phyloP scores from a whole-genome alignment of 768 basidiomycete genomes.

The Mrakia hoshinonis region DNA sequence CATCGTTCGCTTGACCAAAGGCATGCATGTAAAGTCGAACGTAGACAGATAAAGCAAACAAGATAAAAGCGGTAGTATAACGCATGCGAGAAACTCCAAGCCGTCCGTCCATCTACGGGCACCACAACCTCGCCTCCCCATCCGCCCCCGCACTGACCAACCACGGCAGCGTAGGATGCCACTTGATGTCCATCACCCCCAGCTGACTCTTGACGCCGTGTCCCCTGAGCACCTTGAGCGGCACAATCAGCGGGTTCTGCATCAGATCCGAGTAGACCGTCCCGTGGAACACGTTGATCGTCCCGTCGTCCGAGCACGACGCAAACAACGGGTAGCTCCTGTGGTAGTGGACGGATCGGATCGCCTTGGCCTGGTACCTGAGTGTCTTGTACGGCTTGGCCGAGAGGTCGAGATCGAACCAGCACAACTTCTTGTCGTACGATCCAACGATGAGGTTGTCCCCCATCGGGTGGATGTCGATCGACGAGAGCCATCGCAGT shows the following conservation, averaged over 20 bases:
- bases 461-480: slow-evolving; percentile 79
- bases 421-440: slow-evolving; percentile 93
- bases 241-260: slow-evolving; percentile 95
- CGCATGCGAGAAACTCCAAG: too few relatives aligned
- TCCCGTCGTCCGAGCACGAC: slow-evolving; percentile 91
- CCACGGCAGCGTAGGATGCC: slow-evolving; percentile 88
- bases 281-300: slow-evolving; percentile 93
- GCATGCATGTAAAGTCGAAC: too few relatives aligned
- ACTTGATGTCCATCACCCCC: slow-evolving; percentile 81
- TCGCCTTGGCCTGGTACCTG: slow-evolving; percentile 88
- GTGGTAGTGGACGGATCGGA: slow-evolving; percentile 88
- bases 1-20: too few relatives aligned
- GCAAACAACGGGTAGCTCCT: slow-evolving; percentile 91
- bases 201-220: slow-evolving; percentile 75
- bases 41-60: too few relatives aligned
- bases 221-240: slow-evolving; percentile 90
- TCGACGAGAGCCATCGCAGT: slow-evolving; percentile 90
- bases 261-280: slow-evolving; percentile 90
- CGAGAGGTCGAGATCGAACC: slow-evolving; percentile 96
- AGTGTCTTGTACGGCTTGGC: slow-evolving; percentile 89
- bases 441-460: slow-evolving; percentile 96
- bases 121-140: slow-evolving; percentile 76
- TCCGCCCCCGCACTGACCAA: slow-evolving; percentile 86
- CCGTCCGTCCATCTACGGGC: too few relatives aligned
- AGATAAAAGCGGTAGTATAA: too few relatives aligned